Evolutionary conservation across 2,329 filamentous ascomycete species (phyloP), one percentile per base, ranked within the genome.

Genomic region (Camptophora hylomeconis): DNA sequence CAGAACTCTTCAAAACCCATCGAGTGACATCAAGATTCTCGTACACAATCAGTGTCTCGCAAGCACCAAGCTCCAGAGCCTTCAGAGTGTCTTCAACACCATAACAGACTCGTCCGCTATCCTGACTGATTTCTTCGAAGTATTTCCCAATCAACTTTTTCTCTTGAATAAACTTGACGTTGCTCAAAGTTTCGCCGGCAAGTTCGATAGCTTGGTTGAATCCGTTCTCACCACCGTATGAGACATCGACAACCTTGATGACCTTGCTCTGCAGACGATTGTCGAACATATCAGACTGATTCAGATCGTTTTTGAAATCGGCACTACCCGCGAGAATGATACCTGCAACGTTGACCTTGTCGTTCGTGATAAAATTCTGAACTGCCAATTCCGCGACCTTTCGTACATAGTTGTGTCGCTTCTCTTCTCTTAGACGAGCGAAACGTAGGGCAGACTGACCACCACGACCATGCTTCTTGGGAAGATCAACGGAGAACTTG

Each of bases 401-500:
- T 53, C 89, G 84, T 47, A 98, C 89, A 57, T 98, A 98, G 66
- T 98, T 98, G 75, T 98, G 89, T 46, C 89, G 86, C 67, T 98
- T 98, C 62, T 98, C 89, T 60, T 98, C 89, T 69, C 89, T 78
- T 35, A 98, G 79, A 86, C 89, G 89, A 40, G 89, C 83, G 61
- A 98, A 98, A 87, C 89, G 92, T 51, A 98, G 72, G 36, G 89
- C 89, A 45, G 89, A 98, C 69, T 98, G 92, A 72, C 89, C 89
- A 86, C 89, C 89, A 80, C 89, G 86, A 41, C 89, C 89, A 73
- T 98, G 89, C 71, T 98, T 98, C 76, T 98, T 98, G 57, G 89
- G 89, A 34, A 98, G 68, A 68, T 98, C 92, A 56, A 98, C 89
- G 12, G 81, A 83, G 65, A 98, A 93, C 62, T 98, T 98, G 66